phyloP scores from a whole-genome alignment of 2,329 filamentous ascomycete genomes.

The Phaeoacremonium minimum region DNA sequence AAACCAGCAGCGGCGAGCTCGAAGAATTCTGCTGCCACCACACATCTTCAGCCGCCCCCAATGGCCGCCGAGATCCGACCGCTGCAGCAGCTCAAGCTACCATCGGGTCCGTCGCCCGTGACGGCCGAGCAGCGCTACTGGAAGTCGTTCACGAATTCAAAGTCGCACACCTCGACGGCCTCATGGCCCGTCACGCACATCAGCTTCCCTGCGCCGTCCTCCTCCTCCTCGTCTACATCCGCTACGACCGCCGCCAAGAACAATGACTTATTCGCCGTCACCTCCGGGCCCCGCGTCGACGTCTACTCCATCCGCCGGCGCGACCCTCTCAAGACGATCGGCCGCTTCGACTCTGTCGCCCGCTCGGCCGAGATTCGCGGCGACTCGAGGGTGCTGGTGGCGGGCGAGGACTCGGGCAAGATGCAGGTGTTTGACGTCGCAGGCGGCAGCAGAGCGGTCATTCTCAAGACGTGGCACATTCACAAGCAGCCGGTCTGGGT shows the following conservation, averaged over 20 bases:
- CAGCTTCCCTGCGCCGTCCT: constrained; percentile 57
- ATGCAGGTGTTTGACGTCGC: constrained; percentile 93
- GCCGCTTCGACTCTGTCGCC: constrained; percentile 86
- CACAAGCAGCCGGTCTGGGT: constrained; percentile 94
- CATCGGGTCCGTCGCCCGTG: constrained; percentile 74
- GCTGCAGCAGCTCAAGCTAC: constrained; percentile 75
- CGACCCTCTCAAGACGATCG: constrained; percentile 90
- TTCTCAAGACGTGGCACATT: constrained; percentile 90
- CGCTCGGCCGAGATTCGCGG: constrained; percentile 83
- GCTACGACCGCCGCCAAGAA: constrained; percentile 40
- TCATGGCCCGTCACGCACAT: constrained; percentile 89
- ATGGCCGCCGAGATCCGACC: constrained; percentile 88
- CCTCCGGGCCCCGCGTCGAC: constrained; percentile 89
- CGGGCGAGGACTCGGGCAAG: constrained; percentile 85
- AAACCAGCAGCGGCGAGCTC: no score
- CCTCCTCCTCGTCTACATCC: constrained; percentile 28
- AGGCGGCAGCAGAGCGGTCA: constrained; percentile 64
- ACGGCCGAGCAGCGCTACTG: constrained; percentile 96
- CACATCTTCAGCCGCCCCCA: no score
- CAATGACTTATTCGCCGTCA: constrained; percentile 81
- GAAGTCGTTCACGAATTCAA: constrained; percentile 89
- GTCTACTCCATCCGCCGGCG: constrained; percentile 90
- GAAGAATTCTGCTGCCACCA: no score
- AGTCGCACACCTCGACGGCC: constrained; percentile 85
- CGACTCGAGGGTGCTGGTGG: constrained; percentile 84